These are phyloP conservation scores for Boeremia lycopersici DNA, from an alignment of 2,329 filamentous ascomycete species.

Conservation along the genomic window DNA sequence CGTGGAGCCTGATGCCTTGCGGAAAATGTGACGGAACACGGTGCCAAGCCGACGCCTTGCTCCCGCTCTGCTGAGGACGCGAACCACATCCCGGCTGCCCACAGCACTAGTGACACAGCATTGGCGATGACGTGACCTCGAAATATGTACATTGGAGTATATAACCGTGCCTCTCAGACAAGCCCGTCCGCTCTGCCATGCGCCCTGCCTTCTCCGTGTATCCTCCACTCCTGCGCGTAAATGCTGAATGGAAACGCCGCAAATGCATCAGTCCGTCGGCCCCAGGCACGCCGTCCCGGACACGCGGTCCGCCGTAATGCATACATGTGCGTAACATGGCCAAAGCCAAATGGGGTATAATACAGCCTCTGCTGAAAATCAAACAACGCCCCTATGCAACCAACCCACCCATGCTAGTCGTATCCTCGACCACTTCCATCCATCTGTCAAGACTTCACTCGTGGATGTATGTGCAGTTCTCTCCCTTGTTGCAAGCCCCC, in stretches of 20 bases:
- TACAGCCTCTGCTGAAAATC: constrained; percentile 2
- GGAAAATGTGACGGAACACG: constrained; percentile 44
- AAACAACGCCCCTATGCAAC: neutral
- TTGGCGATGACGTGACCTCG: too few relatives aligned
- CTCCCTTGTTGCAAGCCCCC: constrained; percentile 74
- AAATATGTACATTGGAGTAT: too few relatives aligned
- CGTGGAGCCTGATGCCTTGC: constrained; percentile 42
- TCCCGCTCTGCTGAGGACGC: constrained; percentile 1
- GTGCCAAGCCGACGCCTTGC: constrained; percentile 22
- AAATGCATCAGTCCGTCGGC: constrained; percentile 2
- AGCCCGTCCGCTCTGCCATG: too few relatives aligned
- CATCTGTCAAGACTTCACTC: constrained; percentile 52
- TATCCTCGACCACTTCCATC: neutral
- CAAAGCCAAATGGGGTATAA: constrained; percentile 14
- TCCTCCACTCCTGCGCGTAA: neutral
- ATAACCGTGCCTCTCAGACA: neutral
- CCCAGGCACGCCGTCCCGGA: neutral
- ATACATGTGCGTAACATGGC: constrained; percentile 6
- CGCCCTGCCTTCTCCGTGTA: too few relatives aligned
- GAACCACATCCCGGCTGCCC: constrained; percentile 1
- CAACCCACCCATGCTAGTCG: neutral
- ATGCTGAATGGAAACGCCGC: constrained; percentile 17
- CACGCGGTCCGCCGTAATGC: constrained; percentile 7
- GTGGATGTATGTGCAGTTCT: constrained; percentile 76
- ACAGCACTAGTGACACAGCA: too few relatives aligned